phyloP scores from a whole-genome alignment of 352 stramenopile species.

The Blastocystis sp. region DNA sequence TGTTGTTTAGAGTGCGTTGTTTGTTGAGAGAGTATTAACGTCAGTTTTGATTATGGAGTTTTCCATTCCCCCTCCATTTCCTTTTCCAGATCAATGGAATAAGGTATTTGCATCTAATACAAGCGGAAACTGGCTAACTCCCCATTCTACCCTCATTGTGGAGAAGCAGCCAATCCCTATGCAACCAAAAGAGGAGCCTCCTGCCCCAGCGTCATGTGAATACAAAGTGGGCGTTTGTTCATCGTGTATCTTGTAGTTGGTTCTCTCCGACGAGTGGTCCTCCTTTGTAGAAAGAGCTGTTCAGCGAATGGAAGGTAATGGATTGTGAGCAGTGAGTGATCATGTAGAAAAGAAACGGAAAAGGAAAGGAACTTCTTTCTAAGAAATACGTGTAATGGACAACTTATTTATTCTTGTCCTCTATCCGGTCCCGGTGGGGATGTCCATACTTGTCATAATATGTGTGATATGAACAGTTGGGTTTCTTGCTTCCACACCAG shows the following conservation, averaged over 20 bases:
- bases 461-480: neutral
- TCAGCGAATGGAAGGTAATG: neutral
- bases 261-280: neutral
- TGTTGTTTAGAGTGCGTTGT: slow-evolving; percentile 6
- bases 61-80: slow-evolving; percentile 21
- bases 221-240: neutral
- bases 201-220: no score
- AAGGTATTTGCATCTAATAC: neutral
- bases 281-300: neutral
- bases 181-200: no score
- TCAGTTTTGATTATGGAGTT: neutral
- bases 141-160: neutral
- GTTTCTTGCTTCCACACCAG: neutral
- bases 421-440: neutral
- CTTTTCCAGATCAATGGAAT: neutral
- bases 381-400: neutral
- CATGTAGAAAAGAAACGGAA: neutral
- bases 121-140: neutral
- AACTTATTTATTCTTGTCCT: neutral
- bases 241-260: neutral
- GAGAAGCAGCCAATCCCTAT: no score
- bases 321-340: neutral
- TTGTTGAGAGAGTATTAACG: neutral
- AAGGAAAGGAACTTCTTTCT: neutral
- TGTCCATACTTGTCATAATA: neutral